Base-by-base conservation (phyloP, 2,329 filamentous ascomycete genomes). In the Sporothrix dimorphospora region DNA sequence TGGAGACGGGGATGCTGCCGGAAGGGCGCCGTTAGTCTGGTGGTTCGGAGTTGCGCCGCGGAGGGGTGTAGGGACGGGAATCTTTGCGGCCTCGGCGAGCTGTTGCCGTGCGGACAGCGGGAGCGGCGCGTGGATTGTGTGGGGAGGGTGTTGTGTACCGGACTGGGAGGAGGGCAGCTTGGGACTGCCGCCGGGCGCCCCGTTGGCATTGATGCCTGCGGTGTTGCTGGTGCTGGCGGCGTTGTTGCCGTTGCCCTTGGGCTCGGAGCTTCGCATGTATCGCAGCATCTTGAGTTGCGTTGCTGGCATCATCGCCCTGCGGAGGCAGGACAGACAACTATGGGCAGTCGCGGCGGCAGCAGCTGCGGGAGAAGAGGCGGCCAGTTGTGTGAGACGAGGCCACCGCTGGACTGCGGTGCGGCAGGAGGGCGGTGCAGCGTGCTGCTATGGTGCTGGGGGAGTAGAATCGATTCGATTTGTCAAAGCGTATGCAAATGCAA, bases 21-120 rank as follows among this genome's bases (percentile, higher is more conserved):
- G 47, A 9, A 72, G 24, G 19, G 16, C 9, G 53, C 69, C 19
- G 68, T 76, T 77, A 24, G 71, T 34, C 34, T 75, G 79, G 72
- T 75, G 81, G 69, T 63, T 74, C 69, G 71, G 75, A 57, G 76
- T 69, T n/a, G 79, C 72, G 45, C 75, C 76, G 68, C 81, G 79
- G 45, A 76, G 76, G 34, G 75, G 70, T 40, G 75, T 78, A 14
- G 83, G 81, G 19, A 81, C 72, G n/a, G 79, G 79, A 14, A 83
- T 76, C 72, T 79, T 81, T 61, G 80, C 78, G 57, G 80, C 77
- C 70, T 82, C 79, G 49, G 79, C 77, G 14, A 77, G 72, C 27
- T 73, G 73, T 65, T 78, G 76, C 42, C 77, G 76, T 45, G 76
- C 72, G 66, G 78, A 77, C 66, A 78, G 74, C 61, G 79, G 78